phyloP scores from a whole-genome alignment of 1,284 basidiomycete genomes.

The Neolentinus lepideus region DNA sequence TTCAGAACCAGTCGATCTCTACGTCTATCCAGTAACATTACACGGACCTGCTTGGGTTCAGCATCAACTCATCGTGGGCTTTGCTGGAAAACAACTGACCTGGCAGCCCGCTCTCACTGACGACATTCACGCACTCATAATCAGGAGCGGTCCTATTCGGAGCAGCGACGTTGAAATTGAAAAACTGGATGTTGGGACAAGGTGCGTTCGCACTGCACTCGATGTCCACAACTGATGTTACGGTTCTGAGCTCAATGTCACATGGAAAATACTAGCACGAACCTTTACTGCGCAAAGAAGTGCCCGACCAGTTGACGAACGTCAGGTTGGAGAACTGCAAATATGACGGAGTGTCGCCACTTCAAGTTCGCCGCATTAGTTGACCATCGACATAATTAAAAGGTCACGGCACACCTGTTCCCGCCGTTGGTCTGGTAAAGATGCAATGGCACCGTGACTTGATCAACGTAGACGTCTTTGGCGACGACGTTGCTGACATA shows the following conservation, averaged over 20 bases:
- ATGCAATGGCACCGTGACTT: conserved; percentile 38
- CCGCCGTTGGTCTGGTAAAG: conserved; percentile 49
- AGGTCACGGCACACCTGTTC: conserved; percentile 31
- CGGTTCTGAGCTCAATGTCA: background rate
- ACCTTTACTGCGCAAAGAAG: conserved; percentile 35
- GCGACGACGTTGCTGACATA: conserved; percentile 42
- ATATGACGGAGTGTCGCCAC: conserved; percentile 38
- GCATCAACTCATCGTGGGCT: background rate
- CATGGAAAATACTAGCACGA: background rate
- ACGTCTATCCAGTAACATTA: background rate
- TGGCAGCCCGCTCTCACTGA: conserved; percentile 32
- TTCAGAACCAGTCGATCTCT: no score
- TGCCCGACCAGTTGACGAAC: conserved; percentile 44
- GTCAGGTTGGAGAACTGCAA: conserved; percentile 40
- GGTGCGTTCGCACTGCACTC: conserved; percentile 45
- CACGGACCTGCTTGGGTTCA: background rate
- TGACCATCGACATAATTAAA: background rate
- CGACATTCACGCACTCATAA: conserved; percentile 41
- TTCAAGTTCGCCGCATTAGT: background rate
- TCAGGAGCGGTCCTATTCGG: conserved; percentile 27
- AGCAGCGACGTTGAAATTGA: conserved; percentile 31
- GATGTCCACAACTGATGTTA: conserved; percentile 41
- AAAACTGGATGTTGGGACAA: conserved; percentile 39
- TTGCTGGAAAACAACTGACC: conserved; percentile 16
- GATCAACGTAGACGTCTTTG: conserved; percentile 38